Percentiles rank a stretch among this genome's conserved stretches.
Conservation (phyloP, 208 protist genomes). For the Leptomonas pyrrhocoris region DNA sequence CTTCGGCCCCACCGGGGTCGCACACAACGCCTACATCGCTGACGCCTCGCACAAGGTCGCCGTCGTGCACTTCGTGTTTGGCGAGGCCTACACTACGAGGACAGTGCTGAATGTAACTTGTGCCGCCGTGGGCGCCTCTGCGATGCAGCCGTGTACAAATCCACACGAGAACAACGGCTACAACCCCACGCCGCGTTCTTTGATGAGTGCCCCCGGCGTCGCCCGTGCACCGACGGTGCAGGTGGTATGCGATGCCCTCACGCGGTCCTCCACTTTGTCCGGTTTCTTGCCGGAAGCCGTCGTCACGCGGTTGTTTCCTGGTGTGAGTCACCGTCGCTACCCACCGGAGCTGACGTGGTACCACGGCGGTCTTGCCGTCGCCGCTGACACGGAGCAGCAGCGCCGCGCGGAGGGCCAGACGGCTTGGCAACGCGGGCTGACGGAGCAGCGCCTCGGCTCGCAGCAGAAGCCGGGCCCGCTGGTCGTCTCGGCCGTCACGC, state of each 20-base stretch:
- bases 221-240: slow-evolving; percentile 16
- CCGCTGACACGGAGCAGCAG: slow-evolving; percentile 28
- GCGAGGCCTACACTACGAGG: slow-evolving; percentile 71
- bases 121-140: background rate
- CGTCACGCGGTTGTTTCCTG: slow-evolving; percentile 25
- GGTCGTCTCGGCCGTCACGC: slow-evolving; percentile 50
- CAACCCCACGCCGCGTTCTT: background rate
- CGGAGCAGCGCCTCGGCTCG: slow-evolving; percentile 37
- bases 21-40: slow-evolving; percentile 21
- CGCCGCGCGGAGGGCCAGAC: slow-evolving; percentile 33
- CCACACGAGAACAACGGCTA: slow-evolving; percentile 3
- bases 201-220: background rate
- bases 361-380: slow-evolving; percentile 52
- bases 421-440: slow-evolving; percentile 43
- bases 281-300: slow-evolving; percentile 11
- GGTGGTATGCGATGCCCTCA: slow-evolving; percentile 42
- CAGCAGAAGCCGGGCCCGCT: slow-evolving; percentile 32
- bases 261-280: slow-evolving; percentile 22
- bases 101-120: slow-evolving; percentile 40
- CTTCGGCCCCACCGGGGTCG: slow-evolving; percentile 27
- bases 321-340: slow-evolving; percentile 42
- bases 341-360: slow-evolving; percentile 61
- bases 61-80: slow-evolving; percentile 69
- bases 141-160: background rate
- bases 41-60: slow-evolving; percentile 40